phyloP scores from a whole-genome alignment of 495 filamentous ascomycete species.

The Staphylotrichum longicolle region DNA sequence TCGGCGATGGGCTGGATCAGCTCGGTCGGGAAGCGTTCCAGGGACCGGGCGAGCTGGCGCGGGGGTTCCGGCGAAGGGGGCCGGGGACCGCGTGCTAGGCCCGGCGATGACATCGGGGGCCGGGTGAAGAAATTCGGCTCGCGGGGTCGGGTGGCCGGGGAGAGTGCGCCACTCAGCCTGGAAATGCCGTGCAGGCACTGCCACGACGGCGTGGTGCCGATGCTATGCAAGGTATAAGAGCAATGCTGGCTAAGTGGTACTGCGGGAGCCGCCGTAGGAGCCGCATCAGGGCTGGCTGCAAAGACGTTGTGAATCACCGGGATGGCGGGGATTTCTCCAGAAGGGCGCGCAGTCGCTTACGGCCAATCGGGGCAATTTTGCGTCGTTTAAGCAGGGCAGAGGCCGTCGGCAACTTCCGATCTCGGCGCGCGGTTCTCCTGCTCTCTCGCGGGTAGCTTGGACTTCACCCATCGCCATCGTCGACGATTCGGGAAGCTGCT shows the following conservation, averaged over 20 bases:
- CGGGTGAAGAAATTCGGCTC: not conserved
- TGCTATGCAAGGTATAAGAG: not conserved
- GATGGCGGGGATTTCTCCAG: conserved; percentile 18
- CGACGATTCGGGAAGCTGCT: conserved; percentile 35
- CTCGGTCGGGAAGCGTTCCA: conserved; percentile 33
- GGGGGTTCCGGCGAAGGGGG: not conserved
- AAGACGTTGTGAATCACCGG: not conserved
- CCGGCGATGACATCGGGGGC: conserved; percentile 17
- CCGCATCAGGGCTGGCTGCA: conserved; percentile 5
- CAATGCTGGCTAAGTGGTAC: not conserved
- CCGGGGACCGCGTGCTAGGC: not conserved
- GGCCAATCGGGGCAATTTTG: conserved; percentile 29
- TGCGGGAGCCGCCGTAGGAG: conserved; percentile 10
- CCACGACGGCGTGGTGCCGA: not conserved
- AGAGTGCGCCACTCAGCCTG: not conserved
- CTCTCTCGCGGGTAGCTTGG: not conserved
- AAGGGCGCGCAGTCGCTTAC: conserved; percentile 18
- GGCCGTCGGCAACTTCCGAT: conserved; percentile 34
- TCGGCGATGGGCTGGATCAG: conserved; percentile 34
- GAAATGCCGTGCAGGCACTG: conserved; percentile 14
- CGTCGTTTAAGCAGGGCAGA: conserved; percentile 8
- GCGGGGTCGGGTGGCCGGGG: not conserved
- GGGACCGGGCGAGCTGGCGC: conserved; percentile 8
- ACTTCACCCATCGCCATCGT: conserved; percentile 10
- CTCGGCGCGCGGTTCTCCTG: conserved; percentile 25